Conservation (phyloP, 2,329 filamentous ascomycete species). For the Pyrenophora tritici-repentis region DNA sequence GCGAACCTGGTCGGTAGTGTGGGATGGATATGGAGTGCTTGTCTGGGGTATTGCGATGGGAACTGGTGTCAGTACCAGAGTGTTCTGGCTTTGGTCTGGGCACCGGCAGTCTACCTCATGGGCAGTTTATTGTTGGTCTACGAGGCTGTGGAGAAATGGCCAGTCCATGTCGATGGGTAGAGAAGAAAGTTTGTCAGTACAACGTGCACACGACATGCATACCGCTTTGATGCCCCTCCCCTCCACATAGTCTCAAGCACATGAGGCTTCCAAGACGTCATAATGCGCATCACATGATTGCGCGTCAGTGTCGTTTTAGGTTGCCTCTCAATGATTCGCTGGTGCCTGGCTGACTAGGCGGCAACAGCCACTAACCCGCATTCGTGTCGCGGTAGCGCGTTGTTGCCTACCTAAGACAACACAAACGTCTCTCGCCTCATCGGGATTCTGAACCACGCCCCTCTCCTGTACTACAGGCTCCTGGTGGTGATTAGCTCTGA, state of each 20-base stretch:
- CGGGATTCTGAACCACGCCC: constrained; percentile 1
- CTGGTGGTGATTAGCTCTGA: neutral
- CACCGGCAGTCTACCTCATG: neutral
- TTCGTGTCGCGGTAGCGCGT: neutral
- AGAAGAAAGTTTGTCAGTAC: no score
- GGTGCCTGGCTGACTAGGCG: constrained; percentile 8
- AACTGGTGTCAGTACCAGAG: neutral
- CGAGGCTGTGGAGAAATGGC: constrained; percentile 1
- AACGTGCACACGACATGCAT: no score
- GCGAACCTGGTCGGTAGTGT: neutral
- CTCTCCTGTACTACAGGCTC: neutral
- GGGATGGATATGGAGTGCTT: constrained; percentile 2
- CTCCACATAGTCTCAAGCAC: no score
- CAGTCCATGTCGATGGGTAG: neutral
- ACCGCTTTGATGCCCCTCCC: no score
- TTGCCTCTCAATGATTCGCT: neutral
- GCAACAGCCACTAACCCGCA: neutral
- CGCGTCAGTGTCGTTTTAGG: neutral
- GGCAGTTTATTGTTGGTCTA: constrained; percentile 1
- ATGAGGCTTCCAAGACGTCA: no score
- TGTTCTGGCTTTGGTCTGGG: neutral
- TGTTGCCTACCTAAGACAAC: constrained; percentile 10
- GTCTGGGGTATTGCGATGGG: neutral
- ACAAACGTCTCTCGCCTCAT: constrained; percentile 23
- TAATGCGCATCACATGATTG: constrained; percentile 6